A percentile compares a stretch with the other conserved stretches of the same genome.
phyloP scores from a whole-genome alignment of 2,329 filamentous ascomycete genomes.

The Aureobasidium subglaciale region DNA sequence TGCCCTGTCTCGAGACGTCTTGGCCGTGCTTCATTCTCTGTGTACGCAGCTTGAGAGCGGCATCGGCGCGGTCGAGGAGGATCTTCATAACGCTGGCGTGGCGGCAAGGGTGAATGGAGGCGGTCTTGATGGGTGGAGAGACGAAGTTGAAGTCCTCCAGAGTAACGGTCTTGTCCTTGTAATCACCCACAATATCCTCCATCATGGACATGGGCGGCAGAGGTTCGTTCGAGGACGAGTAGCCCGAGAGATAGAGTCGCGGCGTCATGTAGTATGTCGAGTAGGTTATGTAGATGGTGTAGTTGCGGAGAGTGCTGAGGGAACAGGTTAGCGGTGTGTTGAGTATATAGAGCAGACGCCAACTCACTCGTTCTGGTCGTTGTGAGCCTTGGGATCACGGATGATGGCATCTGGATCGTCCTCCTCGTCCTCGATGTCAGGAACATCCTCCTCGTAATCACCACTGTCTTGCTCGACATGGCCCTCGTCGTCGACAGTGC shows the following conservation, averaged over 20 bases:
- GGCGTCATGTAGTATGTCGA: slow-evolving; percentile 94
- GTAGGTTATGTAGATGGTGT: slow-evolving; percentile 98
- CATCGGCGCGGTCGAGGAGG: slow-evolving; percentile 88
- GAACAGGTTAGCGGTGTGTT: slow-evolving; percentile 18
- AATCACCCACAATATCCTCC: slow-evolving; percentile 93
- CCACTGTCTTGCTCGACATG: slow-evolving; percentile 71
- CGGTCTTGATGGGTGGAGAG: slow-evolving; percentile 87
- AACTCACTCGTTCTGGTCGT: slow-evolving; percentile 49
- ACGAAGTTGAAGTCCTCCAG: slow-evolving; percentile 97
- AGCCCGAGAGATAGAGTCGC: slow-evolving; percentile 89
- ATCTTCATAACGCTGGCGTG: slow-evolving; percentile 98
- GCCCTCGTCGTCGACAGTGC: slow-evolving; percentile 82
- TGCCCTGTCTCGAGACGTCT: slow-evolving; percentile 49
- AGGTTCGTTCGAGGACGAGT: slow-evolving; percentile 55
- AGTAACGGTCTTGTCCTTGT: slow-evolving; percentile 97
- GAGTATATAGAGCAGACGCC: neutral
- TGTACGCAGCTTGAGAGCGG: slow-evolving; percentile 78
- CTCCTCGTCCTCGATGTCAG: slow-evolving; percentile 96
- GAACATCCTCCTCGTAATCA: slow-evolving; percentile 75
- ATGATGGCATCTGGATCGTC: slow-evolving; percentile 95
- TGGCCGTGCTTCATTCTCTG: slow-evolving; percentile 63
- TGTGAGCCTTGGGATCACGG: slow-evolving; percentile 54
- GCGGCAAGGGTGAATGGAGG: slow-evolving; percentile 92
- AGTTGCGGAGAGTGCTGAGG: slow-evolving; percentile 74
- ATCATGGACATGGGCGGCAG: slow-evolving; percentile 82